Percentiles rank a stretch among this genome's conserved stretches.
These are phyloP conservation scores for Neoboletus brunneissimus DNA, from an alignment of 768 basidiomycete genomes.

Conservation along the genomic window DNA sequence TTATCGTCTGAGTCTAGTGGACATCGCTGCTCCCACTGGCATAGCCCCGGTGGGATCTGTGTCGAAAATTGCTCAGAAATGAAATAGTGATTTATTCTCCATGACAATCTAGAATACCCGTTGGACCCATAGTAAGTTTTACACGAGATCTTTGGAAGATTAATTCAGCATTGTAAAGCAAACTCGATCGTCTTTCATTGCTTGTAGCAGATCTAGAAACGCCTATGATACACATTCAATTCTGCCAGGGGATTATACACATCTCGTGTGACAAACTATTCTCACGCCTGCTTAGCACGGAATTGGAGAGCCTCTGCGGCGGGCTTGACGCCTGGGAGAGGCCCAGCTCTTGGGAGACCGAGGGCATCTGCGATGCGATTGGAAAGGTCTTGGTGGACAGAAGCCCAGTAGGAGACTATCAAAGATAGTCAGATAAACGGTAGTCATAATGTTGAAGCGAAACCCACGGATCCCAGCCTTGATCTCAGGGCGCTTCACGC, in stretches of 20 bases:
- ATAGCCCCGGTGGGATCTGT: background rate
- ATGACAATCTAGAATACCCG: background rate
- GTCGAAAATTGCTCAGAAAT: background rate
- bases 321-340: conserved; percentile 54
- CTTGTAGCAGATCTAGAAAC: background rate
- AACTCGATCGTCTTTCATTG: background rate
- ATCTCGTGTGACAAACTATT: background rate
- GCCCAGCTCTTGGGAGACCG: conserved; percentile 51
- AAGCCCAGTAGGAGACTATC: conserved; percentile 74
- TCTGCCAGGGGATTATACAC: background rate
- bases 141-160: background rate
- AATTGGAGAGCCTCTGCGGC: conserved; percentile 57
- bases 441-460: background rate
- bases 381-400: conserved; percentile 70
- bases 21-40: background rate
- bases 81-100: background rate
- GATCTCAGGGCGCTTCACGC: conserved; percentile 58
- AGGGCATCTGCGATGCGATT: conserved; percentile 79
- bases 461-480: conserved; percentile 65
- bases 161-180: background rate
- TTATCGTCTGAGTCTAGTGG: background rate
- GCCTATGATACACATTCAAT: conserved; percentile 4
- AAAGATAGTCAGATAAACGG: conserved; percentile 1
- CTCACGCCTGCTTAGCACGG: conserved; percentile 28
- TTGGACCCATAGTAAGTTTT: background rate